Evolutionary conservation across 768 basidiomycete species (phyloP), one percentile per base, ranked within the genome.

Genomic region (Tylopilus rubrobrunneus): DNA sequence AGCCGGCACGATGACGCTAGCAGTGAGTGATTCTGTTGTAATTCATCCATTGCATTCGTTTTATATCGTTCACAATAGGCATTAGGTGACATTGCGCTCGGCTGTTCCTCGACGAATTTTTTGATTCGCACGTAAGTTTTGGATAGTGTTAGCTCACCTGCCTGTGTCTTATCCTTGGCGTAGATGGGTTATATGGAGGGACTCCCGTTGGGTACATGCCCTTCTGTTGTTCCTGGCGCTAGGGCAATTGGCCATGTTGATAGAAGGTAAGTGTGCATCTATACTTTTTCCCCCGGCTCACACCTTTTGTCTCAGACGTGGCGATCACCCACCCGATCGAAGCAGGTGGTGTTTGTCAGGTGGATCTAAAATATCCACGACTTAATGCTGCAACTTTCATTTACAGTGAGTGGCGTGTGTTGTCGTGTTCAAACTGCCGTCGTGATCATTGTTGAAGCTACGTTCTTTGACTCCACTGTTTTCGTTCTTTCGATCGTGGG

Each of bases 181-280:
- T 51, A 69, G 66, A 37, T 67, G 63, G 66, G 12, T 61, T 7
- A 52, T 68, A 12, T 68, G 67, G 67, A 67, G 49, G 42, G 50
- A 52, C 11, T 55, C 55, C 15, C 45, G 47, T 28, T 28, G n/a
- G 12, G 49, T 67, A 5, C 48, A 47, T 4, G 31, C 8, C 7
- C 31, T 67, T 6, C 46, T 69, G 0, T 5, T 31, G n/a, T 4
- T 66, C 11, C 36, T 57, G 12, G 12, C 52, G 3, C 25, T 67
- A 2, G 68, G 53, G 12, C 66, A 67, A 14, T 67, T 61, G 56
- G 3, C 28, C 28, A 9, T 61, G 14, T 33, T 69, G 17, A 36
- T 39, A 0, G 1, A 53, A 1, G 40, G 67, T 65, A 45, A 23
- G 60, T 11, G 5, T 12, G 21, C 23, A 7, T 41, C 14, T 17